Evolutionary conservation across 2,329 filamentous ascomycete genomes (phyloP).

Genomic region (Arthrinium phaeospermum): DNA sequence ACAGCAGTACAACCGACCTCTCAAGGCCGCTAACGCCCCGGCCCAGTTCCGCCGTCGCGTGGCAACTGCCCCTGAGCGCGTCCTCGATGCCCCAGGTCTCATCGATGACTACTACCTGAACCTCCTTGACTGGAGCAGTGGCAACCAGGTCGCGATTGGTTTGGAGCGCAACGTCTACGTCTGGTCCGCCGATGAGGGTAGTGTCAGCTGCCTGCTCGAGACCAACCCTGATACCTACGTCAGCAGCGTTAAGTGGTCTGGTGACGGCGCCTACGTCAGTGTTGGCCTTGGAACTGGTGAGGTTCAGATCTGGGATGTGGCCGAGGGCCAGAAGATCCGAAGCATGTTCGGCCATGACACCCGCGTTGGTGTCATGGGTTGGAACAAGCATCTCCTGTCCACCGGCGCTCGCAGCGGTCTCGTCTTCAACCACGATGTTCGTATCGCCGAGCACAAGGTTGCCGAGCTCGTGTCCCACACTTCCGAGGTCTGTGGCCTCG

Average conservation of each 20-base stretch:
- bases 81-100: conserved; percentile 92
- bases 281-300: conserved; percentile 95
- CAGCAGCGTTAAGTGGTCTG: conserved; percentile 98
- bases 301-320: conserved; percentile 99
- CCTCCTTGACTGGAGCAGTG: conserved; percentile 95
- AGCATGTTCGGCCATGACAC: conserved; percentile 99
- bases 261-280: conserved; percentile 93
- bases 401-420: conserved; percentile 93
- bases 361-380: conserved; percentile 96
- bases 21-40: conserved; percentile 77
- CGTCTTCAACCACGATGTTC: conserved; percentile 98
- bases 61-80: conserved; percentile 91
- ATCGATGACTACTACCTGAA: conserved; percentile 99
- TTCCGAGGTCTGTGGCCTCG: conserved; percentile 95
- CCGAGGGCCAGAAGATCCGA: conserved; percentile 92
- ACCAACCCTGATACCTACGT: conserved; percentile 91
- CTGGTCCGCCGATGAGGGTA: conserved; percentile 94
- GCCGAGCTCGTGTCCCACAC: conserved; percentile 97
- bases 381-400: conserved; percentile 97
- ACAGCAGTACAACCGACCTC: conserved; percentile 95
- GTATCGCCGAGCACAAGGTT: conserved; percentile 96
- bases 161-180: conserved; percentile 97
- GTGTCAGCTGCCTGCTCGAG: conserved; percentile 88
- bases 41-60: conserved; percentile 92
- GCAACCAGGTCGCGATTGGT: conserved; percentile 97